Percentiles rank a stretch among this genome's conserved stretches.
Conservation (phyloP, 352 stramenopile genomes). For the Phytophthora parvispora region DNA sequence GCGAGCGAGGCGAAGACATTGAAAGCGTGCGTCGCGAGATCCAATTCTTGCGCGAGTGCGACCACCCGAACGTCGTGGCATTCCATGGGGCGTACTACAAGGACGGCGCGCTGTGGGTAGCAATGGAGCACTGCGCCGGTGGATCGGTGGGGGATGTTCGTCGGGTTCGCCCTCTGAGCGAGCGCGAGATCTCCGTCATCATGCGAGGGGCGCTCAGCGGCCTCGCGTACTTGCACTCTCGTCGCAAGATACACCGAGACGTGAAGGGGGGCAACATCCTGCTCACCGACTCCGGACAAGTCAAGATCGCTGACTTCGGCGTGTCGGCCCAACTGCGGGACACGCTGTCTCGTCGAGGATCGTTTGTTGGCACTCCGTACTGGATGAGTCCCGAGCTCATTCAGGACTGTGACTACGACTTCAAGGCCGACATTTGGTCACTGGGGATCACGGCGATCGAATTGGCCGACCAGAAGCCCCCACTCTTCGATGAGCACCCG, state of each 20-base stretch:
- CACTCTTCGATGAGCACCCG: slow-evolving; percentile 92
- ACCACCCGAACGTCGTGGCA: slow-evolving; percentile 83
- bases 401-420: slow-evolving; percentile 92
- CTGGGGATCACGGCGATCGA: slow-evolving; percentile 94
- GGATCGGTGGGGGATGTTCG: slow-evolving; percentile 85
- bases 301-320: slow-evolving; percentile 97
- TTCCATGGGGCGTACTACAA: slow-evolving; percentile 87
- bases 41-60: slow-evolving; percentile 76
- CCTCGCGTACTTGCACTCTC: slow-evolving; percentile 88
- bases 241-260: slow-evolving; percentile 94
- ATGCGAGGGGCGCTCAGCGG: slow-evolving; percentile 78
- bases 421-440: slow-evolving; percentile 93
- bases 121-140: slow-evolving; percentile 92
- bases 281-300: slow-evolving; percentile 91
- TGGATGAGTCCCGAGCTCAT: slow-evolving; percentile 97
- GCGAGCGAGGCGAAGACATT: slow-evolving; percentile 73
- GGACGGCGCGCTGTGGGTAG: slow-evolving; percentile 88
- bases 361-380: slow-evolving; percentile 94
- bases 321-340: slow-evolving; percentile 74
- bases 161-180: slow-evolving; percentile 51
- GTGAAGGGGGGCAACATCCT: slow-evolving; percentile 97
- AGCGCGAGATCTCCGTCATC: slow-evolving; percentile 85
- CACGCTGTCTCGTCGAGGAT: slow-evolving; percentile 63
- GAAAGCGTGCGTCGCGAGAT: slow-evolving; percentile 79
- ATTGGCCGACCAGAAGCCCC: slow-evolving; percentile 92